Evolutionary conservation across 306 rosid species (phyloP), one percentile per base, ranked within the genome.

Genomic region (Vigna trinervia): DNA sequence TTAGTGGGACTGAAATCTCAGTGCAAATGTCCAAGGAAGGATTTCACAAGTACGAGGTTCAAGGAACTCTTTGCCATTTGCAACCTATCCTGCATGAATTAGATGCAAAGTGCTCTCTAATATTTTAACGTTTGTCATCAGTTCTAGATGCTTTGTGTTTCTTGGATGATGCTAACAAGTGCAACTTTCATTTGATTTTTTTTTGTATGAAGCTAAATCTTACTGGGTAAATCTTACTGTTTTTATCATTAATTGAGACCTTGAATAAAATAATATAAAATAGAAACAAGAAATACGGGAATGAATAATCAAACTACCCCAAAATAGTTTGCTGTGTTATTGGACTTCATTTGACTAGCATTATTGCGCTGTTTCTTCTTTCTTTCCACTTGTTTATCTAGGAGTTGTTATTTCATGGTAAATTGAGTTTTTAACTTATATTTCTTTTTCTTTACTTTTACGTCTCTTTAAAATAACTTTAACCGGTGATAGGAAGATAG

Each of bases 1-100:
- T 61, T 72, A n/a, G 72, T 60, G 47, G 46, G 66, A 23, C 45
- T 54, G 68, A 63, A 26, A 73, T 56, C 20, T 73, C 47, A 48
- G 68, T 45, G 22, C 32, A 32, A 30, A 52, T 80, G 59, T 64
- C 63, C 28, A 46, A 7, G 61, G 63, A 74, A 32, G 43, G 14
- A 59, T n/a, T 73, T 74, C 39, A 15, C 53, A 72, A 43, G 39
- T 20, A 13, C 23, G 50, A 51, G 48, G 58, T 58, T 62, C 26
- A 17, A 8, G 65, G 57, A 78, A 70, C 71, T 6, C 52, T 59
- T 68, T 2, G 3, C 60, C 75, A 68, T 20, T 66, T 45, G 26
- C 70, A 57, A 1, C 41, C 61, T 3, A 30, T 68, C 57, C 63
- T 67, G 61, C 30, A 28, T 39, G 47, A 77, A 28, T 45, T 54